A percentile compares a stretch with the other conserved stretches of the same genome.
Evolutionary conservation across 2,329 filamentous ascomycete species (phyloP).

Genomic region (Chlorencoelia australis): DNA sequence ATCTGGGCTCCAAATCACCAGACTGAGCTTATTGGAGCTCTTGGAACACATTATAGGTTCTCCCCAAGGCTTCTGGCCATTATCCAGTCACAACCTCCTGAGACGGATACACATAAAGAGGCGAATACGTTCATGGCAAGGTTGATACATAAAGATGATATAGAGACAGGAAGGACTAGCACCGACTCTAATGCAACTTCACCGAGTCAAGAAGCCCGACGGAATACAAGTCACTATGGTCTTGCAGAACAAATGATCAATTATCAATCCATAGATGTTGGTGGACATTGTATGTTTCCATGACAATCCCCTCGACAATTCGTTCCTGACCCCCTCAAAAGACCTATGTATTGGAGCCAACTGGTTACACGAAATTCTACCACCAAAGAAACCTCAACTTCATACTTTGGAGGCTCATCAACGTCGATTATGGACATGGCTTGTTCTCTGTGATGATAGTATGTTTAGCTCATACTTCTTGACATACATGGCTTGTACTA

Average conservation of each 20-base stretch:
- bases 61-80: conserved; percentile 55
- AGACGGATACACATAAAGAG: conserved; percentile 8
- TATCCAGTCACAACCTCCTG: conserved; percentile 46
- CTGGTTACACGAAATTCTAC: conserved; percentile 39
- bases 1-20: conserved; percentile 60
- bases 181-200: conserved; percentile 5
- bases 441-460: conserved; percentile 57
- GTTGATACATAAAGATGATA: conserved; percentile 16
- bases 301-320: neutral
- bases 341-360: conserved; percentile 65
- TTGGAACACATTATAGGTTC: conserved; percentile 56
- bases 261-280: conserved; percentile 64
- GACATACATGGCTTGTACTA: neutral
- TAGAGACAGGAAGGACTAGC: conserved; percentile 15
- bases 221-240: conserved; percentile 28
- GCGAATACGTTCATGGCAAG: conserved; percentile 8
- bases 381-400: conserved; percentile 12
- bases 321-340: conserved; percentile 26
- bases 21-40: conserved; percentile 38
- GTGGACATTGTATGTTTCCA: conserved; percentile 43
- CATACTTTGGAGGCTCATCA: conserved; percentile 28
- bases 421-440: conserved; percentile 59
- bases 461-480: conserved; percentile 16
- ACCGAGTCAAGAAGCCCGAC: neutral
- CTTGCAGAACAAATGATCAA: conserved; percentile 66